phyloP scores from a whole-genome alignment of 2,329 filamentous ascomycete genomes.

The Cordyceps javanica region DNA sequence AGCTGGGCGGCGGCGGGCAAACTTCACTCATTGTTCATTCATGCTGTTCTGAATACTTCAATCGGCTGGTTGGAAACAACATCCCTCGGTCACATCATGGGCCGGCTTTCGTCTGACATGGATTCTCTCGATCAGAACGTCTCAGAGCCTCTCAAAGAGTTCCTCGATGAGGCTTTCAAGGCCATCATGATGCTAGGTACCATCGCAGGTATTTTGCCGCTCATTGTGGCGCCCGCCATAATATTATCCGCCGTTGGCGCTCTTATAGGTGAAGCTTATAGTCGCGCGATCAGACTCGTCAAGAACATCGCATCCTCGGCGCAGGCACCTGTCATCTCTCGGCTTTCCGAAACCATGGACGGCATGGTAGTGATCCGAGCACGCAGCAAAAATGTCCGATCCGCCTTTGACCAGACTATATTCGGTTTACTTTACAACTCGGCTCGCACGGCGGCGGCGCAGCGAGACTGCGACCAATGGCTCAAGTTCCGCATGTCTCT shows the following conservation, averaged over 20 bases:
- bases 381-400: too few species aligned
- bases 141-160: too few species aligned
- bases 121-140: conserved; percentile 39
- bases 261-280: too few species aligned
- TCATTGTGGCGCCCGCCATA: too few species aligned
- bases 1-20: conserved; percentile 47
- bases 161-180: background rate
- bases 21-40: conserved; percentile 46
- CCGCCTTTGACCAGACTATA: too few species aligned
- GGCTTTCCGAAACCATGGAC: too few species aligned
- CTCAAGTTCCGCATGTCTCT: conserved; percentile 2
- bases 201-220: too few species aligned
- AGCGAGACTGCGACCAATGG: background rate
- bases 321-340: conserved; percentile 46
- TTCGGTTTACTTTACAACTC: conserved; percentile 42
- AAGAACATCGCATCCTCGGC: conserved; percentile 38
- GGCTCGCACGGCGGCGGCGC: conserved; percentile 36
- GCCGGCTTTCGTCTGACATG: conserved; percentile 51
- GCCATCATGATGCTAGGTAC: conserved; percentile 27
- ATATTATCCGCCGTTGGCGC: conserved; percentile 39
- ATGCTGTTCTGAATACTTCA: conserved; percentile 45
- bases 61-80: conserved; percentile 51
- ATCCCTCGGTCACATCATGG: conserved; percentile 45
- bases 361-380: too few species aligned
- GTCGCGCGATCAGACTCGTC: too few species aligned